Conservation (phyloP, 495 filamentous ascomycete species). For the Penicillium goetzii region DNA sequence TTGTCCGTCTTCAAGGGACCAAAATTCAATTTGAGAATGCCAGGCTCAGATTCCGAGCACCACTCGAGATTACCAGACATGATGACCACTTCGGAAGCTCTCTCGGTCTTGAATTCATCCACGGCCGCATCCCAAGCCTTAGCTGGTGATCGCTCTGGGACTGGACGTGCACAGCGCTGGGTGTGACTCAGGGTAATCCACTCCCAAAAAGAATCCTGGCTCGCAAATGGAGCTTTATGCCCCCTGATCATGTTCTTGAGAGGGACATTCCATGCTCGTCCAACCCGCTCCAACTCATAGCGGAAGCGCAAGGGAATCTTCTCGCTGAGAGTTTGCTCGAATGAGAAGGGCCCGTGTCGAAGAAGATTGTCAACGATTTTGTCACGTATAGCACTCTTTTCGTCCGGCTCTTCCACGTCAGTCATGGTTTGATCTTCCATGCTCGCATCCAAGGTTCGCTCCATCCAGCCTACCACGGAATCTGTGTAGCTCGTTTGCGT, state of each 20-base stretch:
- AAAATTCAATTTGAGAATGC: slow-evolving; percentile 46
- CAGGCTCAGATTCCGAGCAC: slow-evolving; percentile 37
- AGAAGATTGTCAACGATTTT: slow-evolving; percentile 36
- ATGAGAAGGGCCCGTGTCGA: slow-evolving; percentile 40
- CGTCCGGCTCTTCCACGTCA: neutral
- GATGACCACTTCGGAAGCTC: slow-evolving; percentile 46
- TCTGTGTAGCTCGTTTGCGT: slow-evolving; percentile 39
- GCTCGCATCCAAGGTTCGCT: neutral
- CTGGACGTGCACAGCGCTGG: slow-evolving; percentile 29
- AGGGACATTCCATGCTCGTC: slow-evolving; percentile 40
- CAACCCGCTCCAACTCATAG: slow-evolving; percentile 51
- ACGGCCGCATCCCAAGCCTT: slow-evolving; percentile 49
- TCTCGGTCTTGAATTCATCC: slow-evolving; percentile 39
- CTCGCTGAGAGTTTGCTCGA: slow-evolving; percentile 29
- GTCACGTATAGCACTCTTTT: slow-evolving; percentile 21
- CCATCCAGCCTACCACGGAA: slow-evolving; percentile 31
- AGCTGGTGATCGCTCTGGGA: slow-evolving; percentile 44
- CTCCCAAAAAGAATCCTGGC: slow-evolving; percentile 46
- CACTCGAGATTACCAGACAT: slow-evolving; percentile 49
- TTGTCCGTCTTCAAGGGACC: slow-evolving; percentile 48
- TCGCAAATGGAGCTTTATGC: slow-evolving; percentile 29
- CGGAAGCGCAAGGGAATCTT: slow-evolving; percentile 46
- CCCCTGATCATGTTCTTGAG: slow-evolving; percentile 36
- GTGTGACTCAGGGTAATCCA: slow-evolving; percentile 36
- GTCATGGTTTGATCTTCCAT: slow-evolving; percentile 6